A percentile compares a stretch with the other conserved stretches of the same genome.
These are phyloP conservation scores for Zygosaccharomyces pseudobailii DNA, from an alignment of 1,139 yeast species.

Conservation along the genomic window DNA sequence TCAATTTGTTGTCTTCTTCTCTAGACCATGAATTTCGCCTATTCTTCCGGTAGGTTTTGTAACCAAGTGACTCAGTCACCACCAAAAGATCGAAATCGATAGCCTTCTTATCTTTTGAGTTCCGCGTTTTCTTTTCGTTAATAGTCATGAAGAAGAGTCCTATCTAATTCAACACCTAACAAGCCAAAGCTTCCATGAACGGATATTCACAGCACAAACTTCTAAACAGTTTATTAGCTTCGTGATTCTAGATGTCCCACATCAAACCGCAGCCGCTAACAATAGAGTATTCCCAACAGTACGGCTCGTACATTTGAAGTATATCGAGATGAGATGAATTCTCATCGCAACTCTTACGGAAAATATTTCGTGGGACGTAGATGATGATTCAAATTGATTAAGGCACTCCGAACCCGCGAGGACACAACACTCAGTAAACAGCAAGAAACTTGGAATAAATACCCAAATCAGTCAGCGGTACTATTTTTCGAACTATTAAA, in stretches of 20 bases:
- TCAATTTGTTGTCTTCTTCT: conserved; percentile 54
- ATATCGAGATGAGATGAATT: not conserved
- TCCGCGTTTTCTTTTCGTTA: conserved; percentile 8
- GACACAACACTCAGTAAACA: not conserved
- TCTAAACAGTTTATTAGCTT: not conserved
- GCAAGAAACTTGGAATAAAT: not conserved
- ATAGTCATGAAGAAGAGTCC: not conserved
- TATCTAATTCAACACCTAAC: not conserved
- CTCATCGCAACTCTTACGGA: not conserved
- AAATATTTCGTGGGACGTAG: conserved; percentile 1
- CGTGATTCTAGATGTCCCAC: not conserved
- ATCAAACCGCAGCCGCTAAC: not conserved
- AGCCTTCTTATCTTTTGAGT: conserved; percentile 10
- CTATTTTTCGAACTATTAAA: too few species aligned
- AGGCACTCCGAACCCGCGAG: not conserved
- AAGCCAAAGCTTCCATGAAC: not conserved
- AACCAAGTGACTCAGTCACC: conserved; percentile 69
- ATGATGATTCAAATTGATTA: not conserved
- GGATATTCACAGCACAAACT: not conserved
- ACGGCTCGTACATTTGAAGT: not conserved
- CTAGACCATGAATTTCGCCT: conserved; percentile 65
- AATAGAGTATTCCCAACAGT: not conserved
- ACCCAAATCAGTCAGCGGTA: not conserved
- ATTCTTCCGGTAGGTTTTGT: conserved; percentile 61
- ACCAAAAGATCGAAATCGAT: conserved; percentile 55